Conservation (phyloP, 768 basidiomycete species). For the Mycena venus region DNA sequence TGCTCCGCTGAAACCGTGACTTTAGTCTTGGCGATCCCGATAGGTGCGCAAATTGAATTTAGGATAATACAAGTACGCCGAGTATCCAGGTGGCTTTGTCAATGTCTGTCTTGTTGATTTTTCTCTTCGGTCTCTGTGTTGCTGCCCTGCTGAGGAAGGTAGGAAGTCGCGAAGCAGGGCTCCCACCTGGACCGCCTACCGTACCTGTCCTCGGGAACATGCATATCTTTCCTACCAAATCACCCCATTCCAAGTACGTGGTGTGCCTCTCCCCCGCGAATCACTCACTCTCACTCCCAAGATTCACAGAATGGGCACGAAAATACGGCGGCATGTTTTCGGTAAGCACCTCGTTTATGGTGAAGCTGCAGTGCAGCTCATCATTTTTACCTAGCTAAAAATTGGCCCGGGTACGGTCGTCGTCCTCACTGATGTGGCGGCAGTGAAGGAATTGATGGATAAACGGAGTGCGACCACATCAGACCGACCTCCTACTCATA, state of each 20-base stretch:
- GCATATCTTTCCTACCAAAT: not conserved
- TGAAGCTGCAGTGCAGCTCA: too few relatives aligned
- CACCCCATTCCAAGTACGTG: not conserved
- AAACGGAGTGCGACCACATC: constrained; percentile 34
- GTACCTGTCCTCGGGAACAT: not conserved
- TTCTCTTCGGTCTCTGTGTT: not conserved
- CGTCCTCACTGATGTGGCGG: constrained; percentile 7
- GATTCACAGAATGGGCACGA: too few relatives aligned
- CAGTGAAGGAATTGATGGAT: constrained; percentile 15
- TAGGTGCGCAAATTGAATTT: too few relatives aligned
- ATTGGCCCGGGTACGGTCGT: constrained; percentile 10
- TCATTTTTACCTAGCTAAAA: too few relatives aligned
- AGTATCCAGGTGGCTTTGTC: too few relatives aligned
- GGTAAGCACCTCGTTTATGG: too few relatives aligned
- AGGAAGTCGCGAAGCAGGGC: not conserved
- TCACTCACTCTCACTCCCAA: not conserved
- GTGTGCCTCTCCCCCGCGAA: not conserved
- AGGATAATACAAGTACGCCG: too few relatives aligned
- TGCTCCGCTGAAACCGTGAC: too few relatives aligned
- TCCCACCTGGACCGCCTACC: not conserved
- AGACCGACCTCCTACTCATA: constrained; percentile 40
- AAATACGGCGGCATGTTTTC: too few relatives aligned
- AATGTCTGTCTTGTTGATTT: too few relatives aligned
- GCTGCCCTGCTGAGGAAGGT: not conserved
- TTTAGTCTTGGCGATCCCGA: too few relatives aligned